Base-by-base conservation (phyloP, 495 filamentous ascomycete species). In the Penicillium subrubescens region DNA sequence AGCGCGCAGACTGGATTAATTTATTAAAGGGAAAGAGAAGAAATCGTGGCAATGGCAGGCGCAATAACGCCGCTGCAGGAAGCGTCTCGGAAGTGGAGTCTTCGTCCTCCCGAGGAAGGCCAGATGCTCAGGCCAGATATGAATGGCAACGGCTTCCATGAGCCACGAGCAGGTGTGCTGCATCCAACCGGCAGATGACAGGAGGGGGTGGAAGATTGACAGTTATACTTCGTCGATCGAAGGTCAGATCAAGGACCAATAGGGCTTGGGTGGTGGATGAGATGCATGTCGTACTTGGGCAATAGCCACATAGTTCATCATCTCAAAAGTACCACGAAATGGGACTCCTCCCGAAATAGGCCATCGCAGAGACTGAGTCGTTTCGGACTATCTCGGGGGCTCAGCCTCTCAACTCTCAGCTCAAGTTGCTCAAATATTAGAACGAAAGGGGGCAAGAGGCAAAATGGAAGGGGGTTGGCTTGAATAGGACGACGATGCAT, bases 91-190 rank as follows among this genome's bases (percentile, higher is more conserved):
- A 66, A 33, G 25, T 23, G 54, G 57, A 39, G 44, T 51, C 35
- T 50, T 60, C 43, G 25, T 44, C 31, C 43, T 44, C 61, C 25
- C 31, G n/a, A 34, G 35, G 43, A 19, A 19, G 33, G 46, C 21
- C 25, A 57, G 35, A 51, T 37, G 8, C n/a, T 37, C 10, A 48
- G 66, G 21, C 59, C 43, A 21, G 33, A 65, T 70, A 48, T 34
- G 15, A 67, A 67, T 67, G 59, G 65, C 4, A 65, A 65, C 53
- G 55, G 41, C 34, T 61, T 55, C 53, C 61, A 25, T 53, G 41
- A 43, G 43, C 68, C 65, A 71, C 65, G 68, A 68, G 61, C 39
- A n/a, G 29, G 29, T 57, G 33, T 57, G 34, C 61, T 71, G 71
- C 63, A 64, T 43, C 21, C 43, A 64, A 37, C 68, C 66, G 61